Evolutionary conservation across 2,329 filamentous ascomycete species (phyloP).

Genomic region (Phyllosticta citrichinensis): DNA sequence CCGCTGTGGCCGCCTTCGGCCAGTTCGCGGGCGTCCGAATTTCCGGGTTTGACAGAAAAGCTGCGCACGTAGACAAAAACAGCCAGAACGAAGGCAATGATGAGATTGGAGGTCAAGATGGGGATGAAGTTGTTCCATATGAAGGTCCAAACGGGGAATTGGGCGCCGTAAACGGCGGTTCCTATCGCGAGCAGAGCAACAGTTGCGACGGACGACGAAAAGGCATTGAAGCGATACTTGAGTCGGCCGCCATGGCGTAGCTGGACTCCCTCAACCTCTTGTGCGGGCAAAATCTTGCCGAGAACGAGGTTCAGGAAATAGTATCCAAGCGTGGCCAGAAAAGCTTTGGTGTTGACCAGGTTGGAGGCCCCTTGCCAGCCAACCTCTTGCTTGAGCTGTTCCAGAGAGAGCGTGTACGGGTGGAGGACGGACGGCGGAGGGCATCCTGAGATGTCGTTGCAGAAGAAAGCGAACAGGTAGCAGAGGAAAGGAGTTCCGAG

Average conservation of each 20-base stretch:
- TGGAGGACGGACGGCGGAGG: conserved; percentile 71
- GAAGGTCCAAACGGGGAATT: conserved; percentile 85
- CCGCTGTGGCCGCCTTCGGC: conserved; percentile 73
- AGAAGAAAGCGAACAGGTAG: conserved; percentile 72
- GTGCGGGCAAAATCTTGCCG: conserved; percentile 66
- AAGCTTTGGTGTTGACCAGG: conserved; percentile 59
- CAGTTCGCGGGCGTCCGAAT: conserved; percentile 63
- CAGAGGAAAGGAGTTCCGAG: conserved; percentile 70
- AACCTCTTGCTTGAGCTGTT: conserved; percentile 66
- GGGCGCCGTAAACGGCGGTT: conserved; percentile 64
- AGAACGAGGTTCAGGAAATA: conserved; percentile 67
- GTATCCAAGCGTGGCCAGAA: conserved; percentile 64
- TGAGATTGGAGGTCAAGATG: conserved; percentile 70
- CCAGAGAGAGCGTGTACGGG: conserved; percentile 60
- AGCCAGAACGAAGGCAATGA: conserved; percentile 64
- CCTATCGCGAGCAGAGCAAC: conserved; percentile 63
- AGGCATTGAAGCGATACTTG: conserved; percentile 71
- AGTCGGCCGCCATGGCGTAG: conserved; percentile 62
- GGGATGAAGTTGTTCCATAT: conserved; percentile 86
- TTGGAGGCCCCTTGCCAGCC: conserved; percentile 73
- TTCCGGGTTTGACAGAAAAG: conserved; percentile 69
- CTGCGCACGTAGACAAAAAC: conserved; percentile 72
- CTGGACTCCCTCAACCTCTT: conserved; percentile 58
- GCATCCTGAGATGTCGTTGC: conserved; percentile 88
- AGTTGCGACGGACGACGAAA: conserved; percentile 64